Evolutionary conservation across 257 asterid species (phyloP), one percentile per base, ranked within the genome.

Genomic region (Euphrasia confusa): DNA sequence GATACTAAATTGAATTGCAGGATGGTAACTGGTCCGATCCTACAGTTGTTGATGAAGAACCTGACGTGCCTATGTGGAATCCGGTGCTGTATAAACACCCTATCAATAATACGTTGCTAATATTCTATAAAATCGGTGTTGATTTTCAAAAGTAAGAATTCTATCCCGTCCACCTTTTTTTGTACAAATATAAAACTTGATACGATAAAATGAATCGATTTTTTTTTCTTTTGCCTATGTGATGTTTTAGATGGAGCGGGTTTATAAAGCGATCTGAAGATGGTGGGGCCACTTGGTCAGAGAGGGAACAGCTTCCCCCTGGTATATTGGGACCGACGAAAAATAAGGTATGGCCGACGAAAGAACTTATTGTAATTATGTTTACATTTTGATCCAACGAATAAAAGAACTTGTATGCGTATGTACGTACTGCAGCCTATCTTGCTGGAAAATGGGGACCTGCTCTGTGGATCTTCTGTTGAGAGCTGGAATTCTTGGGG

Each of bases 401-500:
- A n/a, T n/a, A n/a, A n/a, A n/a, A n/a, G n/a, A n/a, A n/a, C n/a
- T n/a, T n/a, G n/a, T n/a, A n/a, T n/a, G n/a, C n/a, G n/a, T n/a
- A n/a, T n/a, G n/a, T n/a, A n/a, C n/a, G n/a, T n/a, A n/a, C n/a
- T 40, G 49, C 83, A 92, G 97, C 99, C 99, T 58, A 73, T 93
- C 76, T 72, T 93, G 80, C 83, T 89, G 52, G 90, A 79, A 67
- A 93, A 84, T 18, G 97, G 96, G 55, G 77, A 81, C 73, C 74
- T 93, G 84, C 87, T 93, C 17, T 93, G 99, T 60, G 99, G 99
- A 75, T 93, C 99, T 61, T 93, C 99, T 10, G 97, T 87, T 8
- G 96, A 92, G 75, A 92, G 99, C 83, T 92, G 97, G 97, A 89
- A 89, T 68, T 92, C 99, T 47, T 87, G 96, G 99, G 99, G 99